Evolutionary conservation across 768 basidiomycete species (phyloP), one percentile per base, ranked within the genome.

Genomic region (Punctularia strigosozonata): DNA sequence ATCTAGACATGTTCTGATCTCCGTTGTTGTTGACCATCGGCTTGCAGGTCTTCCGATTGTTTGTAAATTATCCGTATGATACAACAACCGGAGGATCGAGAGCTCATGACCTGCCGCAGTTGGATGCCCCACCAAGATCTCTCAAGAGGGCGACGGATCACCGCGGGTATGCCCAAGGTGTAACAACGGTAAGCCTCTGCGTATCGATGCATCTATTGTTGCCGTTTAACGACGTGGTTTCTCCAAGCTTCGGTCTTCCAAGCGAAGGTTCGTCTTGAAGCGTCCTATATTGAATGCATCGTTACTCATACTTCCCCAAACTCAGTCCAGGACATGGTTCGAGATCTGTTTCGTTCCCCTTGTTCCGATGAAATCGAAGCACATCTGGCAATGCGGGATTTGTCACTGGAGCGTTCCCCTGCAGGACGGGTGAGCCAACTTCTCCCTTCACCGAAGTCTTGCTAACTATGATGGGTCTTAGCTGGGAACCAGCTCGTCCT

Each of bases 331-430:
- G 39, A 71, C 60, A 25, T 85, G 81, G 83, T 80, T 87, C 51
- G 79, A 83, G 56, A 52, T 87, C 32, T 85, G 77, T 61, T 81
- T 73, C 55, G 65, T 87, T 12, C 83, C 79, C 18, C 57, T 87
- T 40, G 56, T 86, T 31, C 83, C 83, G 2, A 60, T 84, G 48
- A 68, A 57, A 18, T 69, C 69, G 35, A 70, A 69, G 39, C 71
- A 70, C 39, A 58, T 86, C 37, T 84, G 82, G 78, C 51, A 77
- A 41, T 87, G 83, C 56, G 64, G 64, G 18, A 81, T 78, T 43
- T 87, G 83, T 51, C 73, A 77, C 41, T 80, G 80, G 68, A 66
- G 62, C 42, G 64, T 69, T 7, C 65, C 67, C 3, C 61, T 67
- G 49, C 67, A 68, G 48, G 54, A 60, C 42, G 69, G 66, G 77